A percentile compares a stretch with the other conserved stretches of the same genome.
Evolutionary conservation across 2,329 filamentous ascomycete species (phyloP).

Genomic region (Dactylellina parvicollis): DNA sequence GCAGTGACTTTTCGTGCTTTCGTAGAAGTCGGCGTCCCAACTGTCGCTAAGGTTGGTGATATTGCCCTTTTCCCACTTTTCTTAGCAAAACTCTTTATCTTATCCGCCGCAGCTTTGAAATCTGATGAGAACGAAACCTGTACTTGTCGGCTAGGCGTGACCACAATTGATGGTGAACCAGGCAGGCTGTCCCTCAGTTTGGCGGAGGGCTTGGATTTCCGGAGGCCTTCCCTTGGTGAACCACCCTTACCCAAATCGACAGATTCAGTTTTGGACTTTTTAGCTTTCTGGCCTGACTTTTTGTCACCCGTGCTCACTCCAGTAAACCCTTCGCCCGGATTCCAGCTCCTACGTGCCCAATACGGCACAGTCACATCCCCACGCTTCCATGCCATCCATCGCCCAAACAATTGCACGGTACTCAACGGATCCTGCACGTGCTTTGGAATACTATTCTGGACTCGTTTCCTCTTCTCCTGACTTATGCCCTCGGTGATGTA

Average conservation of each 20-base stretch:
- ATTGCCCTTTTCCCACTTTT: constrained; percentile 44
- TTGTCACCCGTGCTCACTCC: constrained; percentile 12
- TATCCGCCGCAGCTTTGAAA: constrained; percentile 44
- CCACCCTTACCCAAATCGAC: constrained; percentile 37
- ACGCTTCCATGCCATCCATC: constrained; percentile 75
- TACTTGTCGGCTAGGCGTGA: constrained; percentile 47
- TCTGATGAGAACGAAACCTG: constrained; percentile 51
- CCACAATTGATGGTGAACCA: constrained; percentile 48
- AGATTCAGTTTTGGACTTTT: constrained; percentile 27
- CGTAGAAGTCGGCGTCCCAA: constrained; percentile 18
- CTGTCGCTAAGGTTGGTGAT: constrained; percentile 21
- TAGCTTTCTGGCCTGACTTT: constrained; percentile 25
- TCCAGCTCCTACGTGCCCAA: constrained; percentile 69
- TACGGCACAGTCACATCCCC: constrained; percentile 71
- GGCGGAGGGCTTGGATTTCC: constrained; percentile 46
- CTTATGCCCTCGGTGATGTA: constrained; percentile 67
- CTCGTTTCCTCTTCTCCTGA: constrained; percentile 68
- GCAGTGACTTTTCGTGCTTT: constrained; percentile 43
- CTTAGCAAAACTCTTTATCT: constrained; percentile 52
- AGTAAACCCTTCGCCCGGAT: constrained; percentile 60
- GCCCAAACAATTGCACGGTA: constrained; percentile 69
- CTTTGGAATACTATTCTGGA: constrained; percentile 72
- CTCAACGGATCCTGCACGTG: constrained; percentile 71
- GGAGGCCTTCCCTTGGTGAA: constrained; percentile 45
- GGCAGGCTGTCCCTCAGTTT: constrained; percentile 45